Evolutionary conservation across 2,329 filamentous ascomycete genomes (phyloP), one percentile per base, ranked within the genome.

Genomic region (Nakataea oryzae): DNA sequence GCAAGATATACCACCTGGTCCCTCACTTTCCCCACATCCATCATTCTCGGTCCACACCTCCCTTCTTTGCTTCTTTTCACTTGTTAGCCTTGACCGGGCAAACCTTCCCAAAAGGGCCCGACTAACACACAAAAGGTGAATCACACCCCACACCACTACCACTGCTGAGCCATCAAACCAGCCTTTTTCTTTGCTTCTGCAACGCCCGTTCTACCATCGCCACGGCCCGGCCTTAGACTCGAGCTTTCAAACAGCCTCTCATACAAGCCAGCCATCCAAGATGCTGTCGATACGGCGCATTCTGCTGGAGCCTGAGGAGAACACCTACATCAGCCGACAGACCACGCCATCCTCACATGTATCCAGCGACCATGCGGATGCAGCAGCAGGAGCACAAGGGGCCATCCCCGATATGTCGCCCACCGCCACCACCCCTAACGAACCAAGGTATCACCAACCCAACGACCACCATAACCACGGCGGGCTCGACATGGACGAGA

Each of bases 401-500:
- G 41, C 21, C 41, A 9, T 9, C 41, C 21, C 24, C 11, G 21
- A 50, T n/a, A n/a, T n/a, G 7, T n/a, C 41, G 8, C 21, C 7
- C 21, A n/a, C 41, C 21, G 7, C 41, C 41, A 9, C 17, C 41
- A 50, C 41, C 9, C 17, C 9, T n/a, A n/a, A 50, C 21, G 41
- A 50, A 24, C 8, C 41, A 56, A 28, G 54, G 29, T 27, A 58
- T 26, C 30, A 58, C n/a, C n/a, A 30, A 24, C 17, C 57, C 30
- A 8, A 34, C 13, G 11, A 27, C 27, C 30, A 61, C 2, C 32
- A 47, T 6, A 17, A 6, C 28, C 26, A 8, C n/a, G 55, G 61
- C 14, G 3, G 61, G 5, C 62, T 71, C n/a, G 67, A 71, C 58
- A 63, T 74, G 28, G 68, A 70, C 21, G 67, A 67, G 14, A 69